Percentiles rank a stretch among this genome's conserved stretches.
Conservation (phyloP, 139 green algal species). For the Ulvella scutata region DNA sequence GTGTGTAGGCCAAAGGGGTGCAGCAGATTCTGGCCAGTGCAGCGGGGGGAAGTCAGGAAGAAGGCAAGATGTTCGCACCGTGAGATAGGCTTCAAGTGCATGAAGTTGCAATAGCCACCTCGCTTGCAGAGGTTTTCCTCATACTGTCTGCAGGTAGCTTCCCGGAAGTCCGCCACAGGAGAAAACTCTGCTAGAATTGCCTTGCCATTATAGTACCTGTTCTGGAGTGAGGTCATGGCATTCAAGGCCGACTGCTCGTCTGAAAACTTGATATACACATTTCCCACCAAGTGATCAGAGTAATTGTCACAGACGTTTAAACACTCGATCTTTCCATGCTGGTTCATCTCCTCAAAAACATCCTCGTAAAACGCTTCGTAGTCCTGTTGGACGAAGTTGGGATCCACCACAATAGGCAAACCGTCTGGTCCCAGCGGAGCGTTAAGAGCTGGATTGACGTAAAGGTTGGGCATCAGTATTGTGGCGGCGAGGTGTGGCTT, state of each 20-base stretch:
- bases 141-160: constrained; percentile 92
- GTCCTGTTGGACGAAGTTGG: constrained; percentile 67
- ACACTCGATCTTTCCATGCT: constrained; percentile 87
- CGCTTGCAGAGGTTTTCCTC: constrained; percentile 94
- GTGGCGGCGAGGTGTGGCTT: constrained; percentile 78
- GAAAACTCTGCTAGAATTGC: constrained; percentile 89
- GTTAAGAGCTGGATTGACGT: constrained; percentile 82
- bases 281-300: constrained; percentile 93
- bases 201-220: constrained; percentile 73
- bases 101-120: constrained; percentile 99
- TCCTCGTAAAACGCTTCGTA: constrained; percentile 99
- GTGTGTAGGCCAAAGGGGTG: background rate
- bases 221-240: constrained; percentile 47
- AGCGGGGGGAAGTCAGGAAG: background rate
- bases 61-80: constrained; percentile 13
- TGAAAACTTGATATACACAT: constrained; percentile 88
- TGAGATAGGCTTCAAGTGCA: constrained; percentile 93
- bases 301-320: constrained; percentile 97
- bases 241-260: constrained; percentile 70
- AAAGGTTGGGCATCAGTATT: constrained; percentile 90
- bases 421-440: constrained; percentile 68
- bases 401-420: constrained; percentile 63
- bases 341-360: constrained; percentile 89
- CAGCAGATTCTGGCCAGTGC: background rate
- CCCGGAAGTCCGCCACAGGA: constrained; percentile 94